These are phyloP conservation scores for Artemisia argyi DNA, from an alignment of 129 eudicot species.

Conservation along the genomic window DNA sequence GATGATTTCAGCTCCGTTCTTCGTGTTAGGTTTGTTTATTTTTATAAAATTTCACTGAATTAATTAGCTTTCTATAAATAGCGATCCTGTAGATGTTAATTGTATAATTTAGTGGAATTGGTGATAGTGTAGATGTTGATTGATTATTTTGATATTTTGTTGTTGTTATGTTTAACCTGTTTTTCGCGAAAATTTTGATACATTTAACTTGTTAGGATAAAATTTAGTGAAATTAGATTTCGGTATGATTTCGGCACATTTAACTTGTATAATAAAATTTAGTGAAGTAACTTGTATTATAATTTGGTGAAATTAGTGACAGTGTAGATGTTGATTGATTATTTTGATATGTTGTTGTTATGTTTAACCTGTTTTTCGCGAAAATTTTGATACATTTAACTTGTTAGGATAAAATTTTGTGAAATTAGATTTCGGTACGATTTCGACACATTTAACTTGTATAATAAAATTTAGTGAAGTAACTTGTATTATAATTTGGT, in stretches of 20 bases:
- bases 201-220: background rate
- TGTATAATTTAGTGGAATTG: no score
- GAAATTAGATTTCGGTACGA: no score
- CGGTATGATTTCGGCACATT: no score
- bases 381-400: no score
- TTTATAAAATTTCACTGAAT: background rate
- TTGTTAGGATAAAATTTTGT: no score
- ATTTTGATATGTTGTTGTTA: background rate
- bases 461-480: background rate
- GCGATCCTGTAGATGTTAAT: background rate
- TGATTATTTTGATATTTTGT: background rate
- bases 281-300: background rate
- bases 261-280: no score
- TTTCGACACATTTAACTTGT: no score
- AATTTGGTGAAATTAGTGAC: background rate
- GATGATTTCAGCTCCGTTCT: constrained; percentile 52
- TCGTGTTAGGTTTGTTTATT: constrained; percentile 53
- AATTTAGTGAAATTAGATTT: no score
- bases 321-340: constrained; percentile 16
- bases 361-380: background rate
- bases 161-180: background rate
- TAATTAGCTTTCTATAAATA: background rate
- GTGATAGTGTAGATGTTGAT: constrained; percentile 18
- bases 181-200: no score
- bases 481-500: background rate